These are phyloP conservation scores for Penicillium goetzii DNA, from an alignment of 495 filamentous ascomycete species.

Conservation along the genomic window DNA sequence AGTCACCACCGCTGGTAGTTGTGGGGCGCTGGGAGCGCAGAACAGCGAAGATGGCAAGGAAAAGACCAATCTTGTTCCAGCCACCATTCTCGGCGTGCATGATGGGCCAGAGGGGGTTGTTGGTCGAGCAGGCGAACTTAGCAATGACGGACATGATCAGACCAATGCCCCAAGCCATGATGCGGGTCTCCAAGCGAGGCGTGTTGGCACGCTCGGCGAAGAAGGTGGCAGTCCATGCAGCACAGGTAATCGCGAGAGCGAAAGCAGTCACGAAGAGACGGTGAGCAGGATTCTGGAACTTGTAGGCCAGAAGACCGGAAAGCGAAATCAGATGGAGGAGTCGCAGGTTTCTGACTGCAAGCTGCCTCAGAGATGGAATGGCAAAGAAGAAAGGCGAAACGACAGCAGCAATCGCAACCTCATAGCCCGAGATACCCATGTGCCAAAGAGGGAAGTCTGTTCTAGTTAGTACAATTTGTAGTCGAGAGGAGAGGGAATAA, in stretches of 20 bases:
- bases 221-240: conserved; percentile 80
- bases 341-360: conserved; percentile 69
- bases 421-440: conserved; percentile 98
- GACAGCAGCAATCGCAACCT: conserved; percentile 84
- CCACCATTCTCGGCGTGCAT: conserved; percentile 89
- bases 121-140: conserved; percentile 95
- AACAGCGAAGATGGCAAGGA: conserved; percentile 74
- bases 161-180: conserved; percentile 80
- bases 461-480: conserved; percentile 24
- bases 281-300: conserved; percentile 70
- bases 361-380: conserved; percentile 66
- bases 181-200: conserved; percentile 74
- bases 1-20: conserved; percentile 55
- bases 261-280: conserved; percentile 82
- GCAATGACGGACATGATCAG: conserved; percentile 81
- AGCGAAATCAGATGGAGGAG: conserved; percentile 75
- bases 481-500: conserved; percentile 2
- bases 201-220: conserved; percentile 77
- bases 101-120: conserved; percentile 96
- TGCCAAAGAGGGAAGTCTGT: conserved; percentile 98
- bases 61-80: conserved; percentile 83
- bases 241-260: conserved; percentile 73
- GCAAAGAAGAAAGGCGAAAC: conserved; percentile 80
- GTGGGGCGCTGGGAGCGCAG: conserved; percentile 67
- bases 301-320: conserved; percentile 76